These are phyloP conservation scores for Ophiobolus disseminans DNA, from an alignment of 2,329 filamentous ascomycete genomes.

Conservation along the genomic window DNA sequence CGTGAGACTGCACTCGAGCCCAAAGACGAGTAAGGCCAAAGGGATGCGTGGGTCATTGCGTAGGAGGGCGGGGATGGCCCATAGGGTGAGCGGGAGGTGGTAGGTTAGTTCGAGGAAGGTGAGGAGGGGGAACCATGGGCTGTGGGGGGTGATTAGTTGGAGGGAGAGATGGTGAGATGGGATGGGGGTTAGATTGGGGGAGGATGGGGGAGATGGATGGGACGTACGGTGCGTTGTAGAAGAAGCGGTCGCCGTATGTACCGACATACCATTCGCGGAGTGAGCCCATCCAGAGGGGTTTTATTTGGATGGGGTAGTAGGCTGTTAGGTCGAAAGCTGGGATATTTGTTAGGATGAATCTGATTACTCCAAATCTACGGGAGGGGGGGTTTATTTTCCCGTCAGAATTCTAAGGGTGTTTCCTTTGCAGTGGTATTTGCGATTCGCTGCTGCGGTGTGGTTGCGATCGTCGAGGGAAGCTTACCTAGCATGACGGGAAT, in stretches of 20 bases:
- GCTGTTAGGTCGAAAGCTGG: constrained; percentile 67
- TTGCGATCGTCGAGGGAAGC: neutral
- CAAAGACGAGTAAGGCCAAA: constrained; percentile 66
- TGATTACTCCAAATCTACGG: no score
- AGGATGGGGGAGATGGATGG: neutral
- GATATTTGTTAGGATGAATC: neutral
- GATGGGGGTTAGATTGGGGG: neutral
- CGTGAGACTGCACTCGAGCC: constrained; percentile 66
- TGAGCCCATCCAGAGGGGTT: constrained; percentile 56
- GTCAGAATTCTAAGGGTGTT: no score
- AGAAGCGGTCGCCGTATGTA: constrained; percentile 70
- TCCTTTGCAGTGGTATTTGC: no score
- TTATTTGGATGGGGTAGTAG: constrained; percentile 63
- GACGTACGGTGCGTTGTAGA: constrained; percentile 59
- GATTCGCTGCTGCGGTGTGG: neutral
- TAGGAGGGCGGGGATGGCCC: constrained; percentile 64
- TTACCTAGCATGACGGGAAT: constrained; percentile 67
- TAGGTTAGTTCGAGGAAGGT: constrained; percentile 66
- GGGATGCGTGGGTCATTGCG: constrained; percentile 65
- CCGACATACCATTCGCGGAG: constrained; percentile 65
- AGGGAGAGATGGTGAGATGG: neutral
- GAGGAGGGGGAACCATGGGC: constrained; percentile 65
- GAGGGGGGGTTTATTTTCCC: no score
- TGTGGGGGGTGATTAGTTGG: constrained; percentile 7
- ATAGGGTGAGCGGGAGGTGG: constrained; percentile 67